Conservation (phyloP, 257 asterid genomes). For the Vinca minor region DNA sequence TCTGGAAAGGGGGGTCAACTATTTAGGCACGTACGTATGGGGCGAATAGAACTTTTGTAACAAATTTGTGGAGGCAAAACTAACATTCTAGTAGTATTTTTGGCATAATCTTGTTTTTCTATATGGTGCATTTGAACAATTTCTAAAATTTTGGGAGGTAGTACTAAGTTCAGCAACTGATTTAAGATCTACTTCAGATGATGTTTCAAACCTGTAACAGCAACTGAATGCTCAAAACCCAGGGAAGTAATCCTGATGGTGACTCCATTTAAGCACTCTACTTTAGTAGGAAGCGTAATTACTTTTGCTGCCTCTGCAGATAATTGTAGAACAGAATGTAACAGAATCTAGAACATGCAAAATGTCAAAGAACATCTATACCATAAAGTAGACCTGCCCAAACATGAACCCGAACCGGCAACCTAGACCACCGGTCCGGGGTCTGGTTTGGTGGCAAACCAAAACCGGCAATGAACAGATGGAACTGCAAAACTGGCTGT, state of each 20-base stretch:
- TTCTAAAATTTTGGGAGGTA: not conserved
- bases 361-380: not conserved
- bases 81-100: not conserved
- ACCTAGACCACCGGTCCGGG: no score
- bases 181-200: not conserved
- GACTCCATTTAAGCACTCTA: conserved; percentile 66
- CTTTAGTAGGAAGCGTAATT: conserved; percentile 57
- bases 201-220: conserved; percentile 67
- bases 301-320: conserved; percentile 67
- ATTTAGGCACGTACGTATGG: not conserved
- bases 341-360: not conserved
- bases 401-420: no score
- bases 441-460: no score
- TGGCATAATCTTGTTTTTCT: not conserved
- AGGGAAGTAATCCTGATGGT: conserved; percentile 47
- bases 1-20: not conserved
- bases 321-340: conserved; percentile 4
- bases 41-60: not conserved
- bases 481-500: no score
- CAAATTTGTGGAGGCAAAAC: not conserved
- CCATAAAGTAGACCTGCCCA: no score
- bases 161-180: not conserved
- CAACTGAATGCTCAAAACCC: conserved; percentile 91
- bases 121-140: not conserved
- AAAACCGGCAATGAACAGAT: no score